These are phyloP conservation scores for Obba rivulosa DNA, from an alignment of 768 basidiomycete genomes.

Conservation along the genomic window DNA sequence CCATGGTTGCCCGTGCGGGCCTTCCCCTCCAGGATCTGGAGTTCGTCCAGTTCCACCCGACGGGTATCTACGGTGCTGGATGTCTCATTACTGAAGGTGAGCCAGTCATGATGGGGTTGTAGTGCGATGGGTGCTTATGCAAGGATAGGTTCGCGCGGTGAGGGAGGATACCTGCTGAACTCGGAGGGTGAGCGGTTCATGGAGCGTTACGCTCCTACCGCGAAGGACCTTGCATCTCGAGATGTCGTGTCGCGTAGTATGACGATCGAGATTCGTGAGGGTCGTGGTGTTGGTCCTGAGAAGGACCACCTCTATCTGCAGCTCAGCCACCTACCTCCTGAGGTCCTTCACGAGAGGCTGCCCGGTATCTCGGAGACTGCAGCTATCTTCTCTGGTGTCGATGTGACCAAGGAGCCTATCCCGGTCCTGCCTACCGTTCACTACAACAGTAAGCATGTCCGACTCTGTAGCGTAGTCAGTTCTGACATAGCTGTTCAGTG, in stretches of 20 bases:
- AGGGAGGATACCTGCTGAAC: constrained; percentile 98
- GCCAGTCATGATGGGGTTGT: constrained; percentile 5
- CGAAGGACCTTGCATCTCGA: constrained; percentile 98
- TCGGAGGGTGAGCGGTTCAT: constrained; percentile 99
- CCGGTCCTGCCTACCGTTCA: constrained; percentile 98
- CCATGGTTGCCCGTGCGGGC: constrained; percentile 96
- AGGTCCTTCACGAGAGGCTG: constrained; percentile 91
- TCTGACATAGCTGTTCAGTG: constrained; percentile 45
- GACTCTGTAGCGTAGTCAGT: no score
- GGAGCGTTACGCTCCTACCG: constrained; percentile 99
- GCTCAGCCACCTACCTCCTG: constrained; percentile 93
- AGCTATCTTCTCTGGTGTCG: constrained; percentile 97
- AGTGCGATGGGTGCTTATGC: constrained; percentile 1
- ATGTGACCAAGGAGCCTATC: constrained; percentile 99
- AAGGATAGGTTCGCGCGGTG: constrained; percentile 85
- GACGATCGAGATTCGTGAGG: constrained; percentile 98
- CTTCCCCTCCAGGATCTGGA: constrained; percentile 95
- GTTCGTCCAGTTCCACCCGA: constrained; percentile 99
- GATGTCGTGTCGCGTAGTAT: constrained; percentile 99
- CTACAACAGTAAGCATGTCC: constrained; percentile 79
- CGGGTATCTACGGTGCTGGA: constrained; percentile 98
- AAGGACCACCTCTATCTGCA: constrained; percentile 97
- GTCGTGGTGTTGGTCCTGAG: constrained; percentile 96
- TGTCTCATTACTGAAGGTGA: constrained; percentile 97
- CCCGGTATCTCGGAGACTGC: constrained; percentile 99